Evolutionary conservation across 495 filamentous ascomycete species (phyloP).

Genomic region (Terfezia claveryi): DNA sequence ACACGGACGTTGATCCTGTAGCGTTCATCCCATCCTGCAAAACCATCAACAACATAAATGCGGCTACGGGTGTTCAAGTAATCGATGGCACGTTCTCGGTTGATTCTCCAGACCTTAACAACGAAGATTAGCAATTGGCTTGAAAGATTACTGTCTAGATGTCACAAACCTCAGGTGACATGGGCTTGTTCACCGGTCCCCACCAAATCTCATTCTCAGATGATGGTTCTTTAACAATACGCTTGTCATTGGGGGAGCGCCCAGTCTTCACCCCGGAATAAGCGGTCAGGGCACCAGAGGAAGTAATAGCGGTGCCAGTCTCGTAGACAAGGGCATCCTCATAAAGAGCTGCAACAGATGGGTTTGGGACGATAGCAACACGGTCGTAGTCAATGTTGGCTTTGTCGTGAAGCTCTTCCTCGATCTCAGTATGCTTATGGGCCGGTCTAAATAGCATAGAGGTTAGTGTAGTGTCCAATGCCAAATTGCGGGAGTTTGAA

Average conservation of each 20-base stretch:
- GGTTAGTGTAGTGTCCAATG: constrained; percentile 19
- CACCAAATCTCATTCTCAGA: constrained; percentile 92
- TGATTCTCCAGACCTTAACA: constrained; percentile 90
- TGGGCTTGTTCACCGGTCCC: constrained; percentile 96
- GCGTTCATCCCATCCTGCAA: constrained; percentile 93
- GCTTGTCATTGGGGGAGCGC: constrained; percentile 89
- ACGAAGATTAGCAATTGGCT: constrained; percentile 1
- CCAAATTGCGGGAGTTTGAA: constrained; percentile 1
- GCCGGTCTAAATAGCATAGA: constrained; percentile 35
- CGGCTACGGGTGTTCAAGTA: constrained; percentile 97
- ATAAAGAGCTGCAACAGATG: constrained; percentile 81
- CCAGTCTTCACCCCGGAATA: constrained; percentile 98
- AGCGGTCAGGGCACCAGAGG: constrained; percentile 77
- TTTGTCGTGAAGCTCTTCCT: constrained; percentile 93
- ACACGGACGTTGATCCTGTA: constrained; percentile 96
- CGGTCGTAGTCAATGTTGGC: constrained; percentile 99
- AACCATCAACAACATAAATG: constrained; percentile 96
- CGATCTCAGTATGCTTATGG: constrained; percentile 78
- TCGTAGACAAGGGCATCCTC: constrained; percentile 99
- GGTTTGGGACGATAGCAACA: constrained; percentile 87
- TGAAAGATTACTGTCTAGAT: no score
- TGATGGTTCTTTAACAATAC: constrained; percentile 74
- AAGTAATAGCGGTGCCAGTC: constrained; percentile 90
- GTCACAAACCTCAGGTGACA: constrained; percentile 80
- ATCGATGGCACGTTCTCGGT: constrained; percentile 94